Base-by-base conservation (phyloP, 768 basidiomycete species). In the Russula sp. region DNA sequence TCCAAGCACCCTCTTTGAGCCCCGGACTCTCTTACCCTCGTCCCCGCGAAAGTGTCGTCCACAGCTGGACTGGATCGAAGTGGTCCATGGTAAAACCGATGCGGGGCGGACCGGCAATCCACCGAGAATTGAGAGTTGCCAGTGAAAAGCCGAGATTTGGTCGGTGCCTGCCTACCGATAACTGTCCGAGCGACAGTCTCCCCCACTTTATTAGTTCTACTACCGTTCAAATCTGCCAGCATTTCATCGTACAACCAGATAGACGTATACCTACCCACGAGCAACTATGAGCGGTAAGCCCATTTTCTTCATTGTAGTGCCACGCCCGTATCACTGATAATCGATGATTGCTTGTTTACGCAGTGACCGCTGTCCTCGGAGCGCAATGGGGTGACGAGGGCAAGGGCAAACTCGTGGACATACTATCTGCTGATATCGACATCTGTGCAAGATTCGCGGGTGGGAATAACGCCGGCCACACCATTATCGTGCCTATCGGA, bases 381-480 rank as follows among this genome's bases (percentile, higher is more conserved):
- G 77, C 90, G 40, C 92, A 95, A 72, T 95, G 92, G 92, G 92
- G 92, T 52, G 92, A 94, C 73, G 92, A 94, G 75, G 92, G 92
- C 69, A 92, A 92, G 75, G 93, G 93, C 18, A 98, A 99, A 78
- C 86, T 99, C 61, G 97, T 97, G 63, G 97, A 99, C 75, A 93
- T 99, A 72, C 83, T 99, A 68, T 84, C 94, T 44, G 91, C 89
- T 16, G 84, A 95, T 49, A 81, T 84, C 64, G 97, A 99, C 75
- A 75, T 98, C 73, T 98, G 95, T 71, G 96, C 94, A 22, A 84
- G 97, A 53, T 98, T 94, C 74, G 97, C 97, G 14, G 97, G 97
- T 16, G 97, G 97, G 13, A 98, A 98, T 79, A 99, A 99, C 74
- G 97, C 97, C 26, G 97, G 97, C 2, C 97, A 99, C 77, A 98